A percentile compares a stretch with the other conserved stretches of the same genome.
Evolutionary conservation across 495 filamentous ascomycete species (phyloP).

Genomic region (Penicillium ucsense): DNA sequence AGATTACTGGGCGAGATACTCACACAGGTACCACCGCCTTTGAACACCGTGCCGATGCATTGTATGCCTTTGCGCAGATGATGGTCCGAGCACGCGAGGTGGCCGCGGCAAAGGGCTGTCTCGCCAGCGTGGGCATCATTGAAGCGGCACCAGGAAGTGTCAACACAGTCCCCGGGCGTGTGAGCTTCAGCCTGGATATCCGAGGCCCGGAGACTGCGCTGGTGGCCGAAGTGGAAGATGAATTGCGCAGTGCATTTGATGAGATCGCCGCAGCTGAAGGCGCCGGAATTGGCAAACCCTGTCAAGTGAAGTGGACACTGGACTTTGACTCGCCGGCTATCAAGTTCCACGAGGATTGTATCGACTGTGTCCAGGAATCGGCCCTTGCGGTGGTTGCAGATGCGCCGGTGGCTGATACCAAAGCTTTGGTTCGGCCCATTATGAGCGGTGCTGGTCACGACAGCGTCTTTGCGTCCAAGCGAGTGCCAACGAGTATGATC

Average conservation of each 20-base stretch:
- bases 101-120: conserved; percentile 42
- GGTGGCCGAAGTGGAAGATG: conserved; percentile 46
- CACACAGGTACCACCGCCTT: conserved; percentile 74
- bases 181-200: conserved; percentile 64
- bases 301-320: conserved; percentile 46
- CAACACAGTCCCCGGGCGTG: conserved; percentile 65
- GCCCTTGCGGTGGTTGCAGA: conserved; percentile 44
- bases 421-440: conserved; percentile 36
- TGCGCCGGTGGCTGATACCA: conserved; percentile 33
- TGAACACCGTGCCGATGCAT: conserved; percentile 46
- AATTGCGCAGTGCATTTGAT: conserved; percentile 45
- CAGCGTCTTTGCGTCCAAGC: conserved; percentile 49
- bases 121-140: conserved; percentile 66
- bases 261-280: conserved; percentile 46
- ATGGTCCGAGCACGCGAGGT: conserved; percentile 56
- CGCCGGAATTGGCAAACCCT: conserved; percentile 40
- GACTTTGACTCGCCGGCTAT: conserved; percentile 58
- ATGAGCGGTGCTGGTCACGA: conserved; percentile 57
- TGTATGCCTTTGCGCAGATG: conserved; percentile 58
- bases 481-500: conserved; percentile 55
- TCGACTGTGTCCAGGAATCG: conserved; percentile 53
- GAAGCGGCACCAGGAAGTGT: conserved; percentile 56
- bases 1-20: conserved; percentile 54
- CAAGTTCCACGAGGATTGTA: conserved; percentile 62
- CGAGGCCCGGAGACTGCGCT: conserved; percentile 50